Conservation (phyloP, 805 yeast genomes). For the Candida maltosa region DNA sequence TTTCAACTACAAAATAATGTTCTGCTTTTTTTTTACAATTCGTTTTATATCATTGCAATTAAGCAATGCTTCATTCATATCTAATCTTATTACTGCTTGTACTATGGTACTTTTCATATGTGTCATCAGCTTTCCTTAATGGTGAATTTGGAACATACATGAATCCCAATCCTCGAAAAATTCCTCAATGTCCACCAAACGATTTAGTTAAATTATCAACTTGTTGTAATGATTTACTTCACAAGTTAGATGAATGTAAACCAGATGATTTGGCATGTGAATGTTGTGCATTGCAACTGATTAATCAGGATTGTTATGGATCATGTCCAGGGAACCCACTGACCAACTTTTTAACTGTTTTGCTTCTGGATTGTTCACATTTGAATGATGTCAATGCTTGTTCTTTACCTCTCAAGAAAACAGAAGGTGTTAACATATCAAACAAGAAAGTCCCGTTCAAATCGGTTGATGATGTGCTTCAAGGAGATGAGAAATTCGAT, state of each 20-base stretch:
- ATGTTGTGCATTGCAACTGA: conserved; percentile 52
- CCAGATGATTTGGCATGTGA: conserved; percentile 55
- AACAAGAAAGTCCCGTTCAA: conserved; percentile 14
- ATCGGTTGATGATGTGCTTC: neutral
- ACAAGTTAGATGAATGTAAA: conserved; percentile 47
- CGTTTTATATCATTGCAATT: too few relatives aligned
- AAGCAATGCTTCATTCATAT: too few relatives aligned
- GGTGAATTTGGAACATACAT: conserved; percentile 31
- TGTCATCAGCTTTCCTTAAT: too few relatives aligned
- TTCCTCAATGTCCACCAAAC: conserved; percentile 38
- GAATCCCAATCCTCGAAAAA: conserved; percentile 45
- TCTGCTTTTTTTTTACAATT: neutral
- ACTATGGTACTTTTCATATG: too few relatives aligned
- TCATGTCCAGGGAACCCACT: conserved; percentile 49
- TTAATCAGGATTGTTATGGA: conserved; percentile 43
- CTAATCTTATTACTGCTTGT: neutral
- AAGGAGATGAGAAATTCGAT: conserved; percentile 1
- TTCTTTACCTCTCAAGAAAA: conserved; percentile 46
- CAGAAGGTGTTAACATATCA: conserved; percentile 24
- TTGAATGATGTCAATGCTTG: conserved; percentile 51
- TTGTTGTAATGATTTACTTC: conserved; percentile 47
- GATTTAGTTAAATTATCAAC: conserved; percentile 39
- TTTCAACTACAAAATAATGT: too few relatives aligned
- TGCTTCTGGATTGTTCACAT: conserved; percentile 43
- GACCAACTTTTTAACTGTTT: conserved; percentile 43